Evolutionary conservation across 1,284 basidiomycete genomes (phyloP), one percentile per base, ranked within the genome.

Genomic region (Ganoderma meredithae): DNA sequence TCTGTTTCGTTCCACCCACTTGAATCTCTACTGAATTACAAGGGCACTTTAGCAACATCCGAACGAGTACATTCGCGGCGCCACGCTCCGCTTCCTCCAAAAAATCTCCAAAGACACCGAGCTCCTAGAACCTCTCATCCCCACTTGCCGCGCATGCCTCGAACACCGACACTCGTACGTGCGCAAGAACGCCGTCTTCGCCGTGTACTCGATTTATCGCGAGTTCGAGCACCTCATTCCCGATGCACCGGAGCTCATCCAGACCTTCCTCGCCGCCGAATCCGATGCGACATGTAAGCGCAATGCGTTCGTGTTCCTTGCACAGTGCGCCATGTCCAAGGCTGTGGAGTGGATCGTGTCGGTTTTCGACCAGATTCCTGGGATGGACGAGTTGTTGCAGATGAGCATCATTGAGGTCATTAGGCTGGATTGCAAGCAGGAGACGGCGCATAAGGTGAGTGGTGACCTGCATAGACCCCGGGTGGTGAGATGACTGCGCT

Each of bases 131-230:
- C 97, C 98, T 19, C 90, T 99, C 67, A 90, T 99, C 68, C 97
- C 98, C 5, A 96, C 94, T 41, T 95, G 96, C 76, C 92, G 97
- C 58, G 86, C 95, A 56, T 99, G 97, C 80, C 90, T 99, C 70
- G 97, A 99, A 83, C 97, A 99, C 83, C 91, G 97, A 64, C 97
- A 99, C 83, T 96, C 95, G 13, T 99, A 97, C 80, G 98, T 99
- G 63, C 92, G 97, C 78, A 99, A 99, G 85, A 99, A 99, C 78
- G 98, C 97, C 49, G 96, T 99, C 62, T 98, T 99, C 80, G 95
- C 97, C 53, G 88, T 98, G 62, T 97, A 94, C 82, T 90, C 95
- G 66, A 98, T 99, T 81, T 98, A 96, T 82, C 93, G 94, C 78
- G 89, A 95, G 80, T 95, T 96, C 79, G 96, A 99, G 78, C 86